These are phyloP conservation scores for Spergularia bocconei DNA, from an alignment of 148 eudicot species.

Conservation along the genomic window DNA sequence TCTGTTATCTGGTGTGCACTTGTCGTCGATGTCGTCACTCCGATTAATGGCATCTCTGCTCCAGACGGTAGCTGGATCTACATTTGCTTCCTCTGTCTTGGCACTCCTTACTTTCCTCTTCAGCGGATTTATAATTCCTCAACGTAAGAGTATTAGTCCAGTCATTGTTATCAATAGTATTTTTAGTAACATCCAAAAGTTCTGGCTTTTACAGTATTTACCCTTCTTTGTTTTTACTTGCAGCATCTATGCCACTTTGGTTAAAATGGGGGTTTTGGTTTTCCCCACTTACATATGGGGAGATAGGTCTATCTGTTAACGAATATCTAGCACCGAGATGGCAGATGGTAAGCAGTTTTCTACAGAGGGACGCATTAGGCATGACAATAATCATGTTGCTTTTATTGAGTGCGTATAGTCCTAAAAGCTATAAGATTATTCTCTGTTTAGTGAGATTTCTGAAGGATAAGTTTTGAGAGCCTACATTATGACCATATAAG, in stretches of 20 bases:
- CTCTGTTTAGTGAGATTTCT: background rate
- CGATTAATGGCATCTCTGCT: conserved; percentile 67
- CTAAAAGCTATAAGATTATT: too few relatives aligned
- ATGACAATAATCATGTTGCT: background rate
- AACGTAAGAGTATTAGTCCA: conserved; percentile 36
- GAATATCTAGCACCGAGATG: conserved; percentile 83
- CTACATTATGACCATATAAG: background rate
- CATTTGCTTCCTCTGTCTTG: conserved; percentile 38
- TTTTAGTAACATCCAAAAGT: background rate
- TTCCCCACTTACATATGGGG: conserved; percentile 68
- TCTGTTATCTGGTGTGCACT: conserved; percentile 52
- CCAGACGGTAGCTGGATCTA: conserved; percentile 45
- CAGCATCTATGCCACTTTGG: conserved; percentile 91
- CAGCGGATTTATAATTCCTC: conserved; percentile 74
- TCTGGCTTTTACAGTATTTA: background rate
- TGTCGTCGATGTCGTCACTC: conserved; percentile 54
- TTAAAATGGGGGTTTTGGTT: conserved; percentile 80
- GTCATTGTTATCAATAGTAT: background rate
- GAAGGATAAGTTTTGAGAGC: background rate
- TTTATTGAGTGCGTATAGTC: background rate
- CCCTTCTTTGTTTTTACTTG: conserved; percentile 21
- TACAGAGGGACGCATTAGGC: background rate
- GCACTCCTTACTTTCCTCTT: conserved; percentile 42
- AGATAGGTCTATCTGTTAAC: conserved; percentile 67
- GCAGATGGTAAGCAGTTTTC: conserved; percentile 51